These are phyloP conservation scores for Solanum hybrid DNA, from an alignment of 305 asterid species.

Conservation along the genomic window DNA sequence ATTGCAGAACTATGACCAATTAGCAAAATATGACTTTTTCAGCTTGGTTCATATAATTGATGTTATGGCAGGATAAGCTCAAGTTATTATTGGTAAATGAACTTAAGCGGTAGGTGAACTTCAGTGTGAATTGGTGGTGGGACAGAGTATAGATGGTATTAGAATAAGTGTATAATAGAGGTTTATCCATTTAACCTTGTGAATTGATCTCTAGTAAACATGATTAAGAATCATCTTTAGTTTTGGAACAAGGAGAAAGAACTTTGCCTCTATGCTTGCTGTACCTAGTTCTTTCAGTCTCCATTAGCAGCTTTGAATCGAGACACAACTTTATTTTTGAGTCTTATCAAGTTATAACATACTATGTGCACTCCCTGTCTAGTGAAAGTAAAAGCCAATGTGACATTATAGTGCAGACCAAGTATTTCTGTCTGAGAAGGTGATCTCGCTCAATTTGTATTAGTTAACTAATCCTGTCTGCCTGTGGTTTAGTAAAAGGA, in stretches of 20 bases:
- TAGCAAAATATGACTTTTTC: neutral
- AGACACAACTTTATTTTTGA: neutral
- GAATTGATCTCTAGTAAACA: neutral
- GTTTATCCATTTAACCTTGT: neutral
- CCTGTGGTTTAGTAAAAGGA: neutral
- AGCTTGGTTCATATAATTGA: neutral
- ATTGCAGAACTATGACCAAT: neutral
- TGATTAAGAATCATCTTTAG: neutral
- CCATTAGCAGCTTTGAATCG: neutral
- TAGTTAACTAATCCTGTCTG: neutral
- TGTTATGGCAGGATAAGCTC: neutral
- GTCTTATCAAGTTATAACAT: neutral
- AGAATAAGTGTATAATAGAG: neutral
- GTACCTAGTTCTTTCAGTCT: neutral
- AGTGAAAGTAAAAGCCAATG: neutral
- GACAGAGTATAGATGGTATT: neutral
- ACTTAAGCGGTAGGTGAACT: neutral
- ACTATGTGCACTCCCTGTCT: neutral
- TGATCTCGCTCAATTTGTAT: neutral
- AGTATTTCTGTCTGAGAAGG: neutral
- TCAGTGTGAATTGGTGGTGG: neutral
- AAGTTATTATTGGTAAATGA: neutral
- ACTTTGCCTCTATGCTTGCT: neutral
- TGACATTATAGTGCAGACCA: neutral
- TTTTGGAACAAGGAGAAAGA: neutral